Percentiles rank a stretch among this genome's conserved stretches.
phyloP scores from a whole-genome alignment of 768 basidiomycete genomes.

The Strobilomyces dryophilus region DNA sequence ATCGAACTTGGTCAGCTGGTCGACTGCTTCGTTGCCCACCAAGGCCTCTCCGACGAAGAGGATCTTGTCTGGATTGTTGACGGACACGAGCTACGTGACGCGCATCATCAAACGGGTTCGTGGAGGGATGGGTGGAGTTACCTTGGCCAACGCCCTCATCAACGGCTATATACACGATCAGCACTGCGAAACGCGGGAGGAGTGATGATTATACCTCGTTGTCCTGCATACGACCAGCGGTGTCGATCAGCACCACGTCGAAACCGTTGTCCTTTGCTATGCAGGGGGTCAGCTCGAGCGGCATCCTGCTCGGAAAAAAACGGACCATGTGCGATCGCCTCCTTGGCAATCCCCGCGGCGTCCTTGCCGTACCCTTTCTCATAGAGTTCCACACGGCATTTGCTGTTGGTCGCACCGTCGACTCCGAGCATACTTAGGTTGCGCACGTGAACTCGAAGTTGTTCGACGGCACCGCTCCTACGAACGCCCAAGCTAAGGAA shows the following conservation, averaged over 20 bases:
- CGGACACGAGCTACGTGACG: slow-evolving; percentile 67
- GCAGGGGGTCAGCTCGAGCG: slow-evolving; percentile 4
- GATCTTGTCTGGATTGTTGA: slow-evolving; percentile 96
- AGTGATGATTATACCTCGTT: slow-evolving; percentile 66
- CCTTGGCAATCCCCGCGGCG: slow-evolving; percentile 96
- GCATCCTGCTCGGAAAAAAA: neutral
- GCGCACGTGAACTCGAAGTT: slow-evolving; percentile 92
- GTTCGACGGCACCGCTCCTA: slow-evolving; percentile 96
- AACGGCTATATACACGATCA: slow-evolving; percentile 58
- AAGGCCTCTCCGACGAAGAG: slow-evolving; percentile 97
- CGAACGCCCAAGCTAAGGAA: slow-evolving; percentile 1
- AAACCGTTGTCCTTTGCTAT: slow-evolving; percentile 85
- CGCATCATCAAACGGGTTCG: neutral
- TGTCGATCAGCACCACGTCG: slow-evolving; percentile 97
- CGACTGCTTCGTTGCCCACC: slow-evolving; percentile 98
- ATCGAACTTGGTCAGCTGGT: slow-evolving; percentile 96
- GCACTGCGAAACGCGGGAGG: neutral
- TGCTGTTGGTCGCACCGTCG: slow-evolving; percentile 63
- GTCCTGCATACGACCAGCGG: slow-evolving; percentile 98
- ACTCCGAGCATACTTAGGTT: slow-evolving; percentile 85
- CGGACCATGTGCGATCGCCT: slow-evolving; percentile 87
- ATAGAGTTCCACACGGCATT: slow-evolving; percentile 84
- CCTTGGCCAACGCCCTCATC: slow-evolving; percentile 98
- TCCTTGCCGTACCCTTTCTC: slow-evolving; percentile 98
- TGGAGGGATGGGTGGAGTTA: slow-evolving; percentile 23